Conservation (phyloP, 2,329 filamentous ascomycete genomes). For the Huntiella savannae region DNA sequence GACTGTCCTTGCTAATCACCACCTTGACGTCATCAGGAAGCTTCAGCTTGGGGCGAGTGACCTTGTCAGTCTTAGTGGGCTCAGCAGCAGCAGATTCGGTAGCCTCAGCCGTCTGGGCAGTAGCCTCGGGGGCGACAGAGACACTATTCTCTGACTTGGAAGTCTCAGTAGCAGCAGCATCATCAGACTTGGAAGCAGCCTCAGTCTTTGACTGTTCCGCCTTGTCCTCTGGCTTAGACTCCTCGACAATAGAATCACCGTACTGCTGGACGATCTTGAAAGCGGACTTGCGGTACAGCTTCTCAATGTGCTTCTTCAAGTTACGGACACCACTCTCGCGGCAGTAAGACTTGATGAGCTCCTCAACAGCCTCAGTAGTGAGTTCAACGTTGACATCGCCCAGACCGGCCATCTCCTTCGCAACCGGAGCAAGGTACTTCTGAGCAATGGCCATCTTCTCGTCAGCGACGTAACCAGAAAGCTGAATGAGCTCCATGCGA, state of each 20-base stretch:
- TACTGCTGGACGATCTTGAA: slow-evolving; percentile 93
- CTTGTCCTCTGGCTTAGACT: slow-evolving; percentile 46
- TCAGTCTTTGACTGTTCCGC: slow-evolving; percentile 26
- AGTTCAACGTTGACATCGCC: slow-evolving; percentile 83
- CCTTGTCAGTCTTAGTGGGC: slow-evolving; percentile 18
- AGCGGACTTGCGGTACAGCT: slow-evolving; percentile 92
- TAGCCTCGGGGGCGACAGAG: slow-evolving; percentile 11
- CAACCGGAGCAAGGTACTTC: slow-evolving; percentile 74
- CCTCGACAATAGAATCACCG: slow-evolving; percentile 64
- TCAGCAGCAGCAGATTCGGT: slow-evolving; percentile 12
- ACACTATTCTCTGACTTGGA: slow-evolving; percentile 17
- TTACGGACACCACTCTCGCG: slow-evolving; percentile 94
- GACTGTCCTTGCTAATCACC: slow-evolving; percentile 66
- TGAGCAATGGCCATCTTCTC: slow-evolving; percentile 99
- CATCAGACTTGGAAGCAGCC: slow-evolving; percentile 22
- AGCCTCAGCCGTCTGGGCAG: slow-evolving; percentile 14
- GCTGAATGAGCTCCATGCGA: slow-evolving; percentile 91
- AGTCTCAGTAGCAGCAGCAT: slow-evolving; percentile 15
- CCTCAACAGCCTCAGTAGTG: slow-evolving; percentile 71
- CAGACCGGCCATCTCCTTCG: slow-evolving; percentile 83
- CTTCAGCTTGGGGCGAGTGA: slow-evolving; percentile 54
- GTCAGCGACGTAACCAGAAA: slow-evolving; percentile 91
- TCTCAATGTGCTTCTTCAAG: slow-evolving; percentile 98
- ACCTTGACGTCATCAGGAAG: slow-evolving; percentile 80
- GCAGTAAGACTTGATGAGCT: slow-evolving; percentile 97